These are phyloP conservation scores for Nicotiana paniculata DNA, from an alignment of 257 asterid genomes.

Conservation along the genomic window DNA sequence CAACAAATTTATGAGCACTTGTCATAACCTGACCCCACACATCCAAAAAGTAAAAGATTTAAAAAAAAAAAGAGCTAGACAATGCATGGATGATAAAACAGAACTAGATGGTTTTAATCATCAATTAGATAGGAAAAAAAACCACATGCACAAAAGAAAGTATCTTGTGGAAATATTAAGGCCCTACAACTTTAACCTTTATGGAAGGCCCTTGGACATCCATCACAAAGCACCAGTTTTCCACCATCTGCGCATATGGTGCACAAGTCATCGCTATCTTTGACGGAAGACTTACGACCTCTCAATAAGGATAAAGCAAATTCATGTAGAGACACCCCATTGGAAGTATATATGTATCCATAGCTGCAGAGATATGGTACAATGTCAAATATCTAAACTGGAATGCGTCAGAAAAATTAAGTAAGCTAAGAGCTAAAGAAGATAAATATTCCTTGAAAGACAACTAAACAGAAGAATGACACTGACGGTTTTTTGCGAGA, in stretches of 20 bases:
- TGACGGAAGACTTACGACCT: constrained; percentile 63
- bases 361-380: constrained; percentile 1
- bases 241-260: constrained; percentile 98
- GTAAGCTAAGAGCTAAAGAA: constrained; percentile 12
- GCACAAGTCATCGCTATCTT: constrained; percentile 87
- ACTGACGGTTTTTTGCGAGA: constrained; percentile 95
- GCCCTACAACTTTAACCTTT: constrained; percentile 53
- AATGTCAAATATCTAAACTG: background rate
- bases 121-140: background rate
- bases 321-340: constrained; percentile 97
- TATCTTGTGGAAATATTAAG: background rate
- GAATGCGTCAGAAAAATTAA: background rate
- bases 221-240: constrained; percentile 93
- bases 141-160: background rate
- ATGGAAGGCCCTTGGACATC: constrained; percentile 98
- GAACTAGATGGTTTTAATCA: background rate
- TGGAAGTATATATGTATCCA: constrained; percentile 60
- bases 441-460: background rate
- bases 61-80: background rate
- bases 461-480: constrained; percentile 7
- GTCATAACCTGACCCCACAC: background rate
- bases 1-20: background rate
- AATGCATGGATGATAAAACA: background rate
- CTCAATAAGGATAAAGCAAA: constrained; percentile 67
- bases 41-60: background rate